Percentiles rank a stretch among this genome's conserved stretches.
Evolutionary conservation across 2,329 filamentous ascomycete genomes (phyloP).

Genomic region (Arachnomyces sp.): DNA sequence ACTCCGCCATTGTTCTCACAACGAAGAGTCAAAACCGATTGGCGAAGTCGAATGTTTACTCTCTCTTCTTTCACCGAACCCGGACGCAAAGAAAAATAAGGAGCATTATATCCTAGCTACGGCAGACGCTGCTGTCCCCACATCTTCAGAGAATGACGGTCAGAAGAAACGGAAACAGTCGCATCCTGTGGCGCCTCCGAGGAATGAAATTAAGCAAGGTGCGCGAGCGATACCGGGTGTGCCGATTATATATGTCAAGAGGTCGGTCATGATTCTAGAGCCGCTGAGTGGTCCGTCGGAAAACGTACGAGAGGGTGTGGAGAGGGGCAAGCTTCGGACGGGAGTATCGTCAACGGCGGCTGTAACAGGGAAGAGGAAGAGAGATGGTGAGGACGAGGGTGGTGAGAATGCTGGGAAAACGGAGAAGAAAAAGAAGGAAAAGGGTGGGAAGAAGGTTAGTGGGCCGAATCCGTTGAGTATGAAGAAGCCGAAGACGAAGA

Average conservation of each 20-base stretch:
- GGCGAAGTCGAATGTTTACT: slow-evolving; percentile 39
- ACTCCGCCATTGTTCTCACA: slow-evolving; percentile 42
- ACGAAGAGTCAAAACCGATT: slow-evolving; percentile 34
- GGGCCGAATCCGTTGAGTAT: slow-evolving; percentile 42
- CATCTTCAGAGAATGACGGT: slow-evolving; percentile 10
- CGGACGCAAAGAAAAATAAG: slow-evolving; percentile 37
- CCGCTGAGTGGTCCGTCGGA: slow-evolving; percentile 40
- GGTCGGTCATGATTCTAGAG: slow-evolving; percentile 45
- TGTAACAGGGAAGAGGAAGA: slow-evolving; percentile 27
- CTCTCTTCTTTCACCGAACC: slow-evolving; percentile 34
- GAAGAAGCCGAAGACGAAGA: slow-evolving; percentile 36
- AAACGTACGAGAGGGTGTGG: slow-evolving; percentile 34
- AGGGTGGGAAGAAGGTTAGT: slow-evolving; percentile 32
- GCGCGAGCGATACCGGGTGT: slow-evolving; percentile 41
- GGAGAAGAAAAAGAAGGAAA: slow-evolving; percentile 26
- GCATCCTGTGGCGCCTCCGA: slow-evolving; percentile 14
- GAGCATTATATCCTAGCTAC: slow-evolving; percentile 42
- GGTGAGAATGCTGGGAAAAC: slow-evolving; percentile 17
- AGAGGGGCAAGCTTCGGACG: slow-evolving; percentile 40
- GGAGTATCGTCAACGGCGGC: slow-evolving; percentile 28
- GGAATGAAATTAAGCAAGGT: slow-evolving; percentile 32
- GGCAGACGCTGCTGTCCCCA: slow-evolving; percentile 28
- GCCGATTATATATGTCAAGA: slow-evolving; percentile 44
- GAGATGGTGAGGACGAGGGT: slow-evolving; percentile 18
- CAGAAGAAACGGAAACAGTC: slow-evolving; percentile 17